Evolutionary conservation across 352 stramenopile genomes (phyloP).

Genomic region (Phytophthora palmivora): DNA sequence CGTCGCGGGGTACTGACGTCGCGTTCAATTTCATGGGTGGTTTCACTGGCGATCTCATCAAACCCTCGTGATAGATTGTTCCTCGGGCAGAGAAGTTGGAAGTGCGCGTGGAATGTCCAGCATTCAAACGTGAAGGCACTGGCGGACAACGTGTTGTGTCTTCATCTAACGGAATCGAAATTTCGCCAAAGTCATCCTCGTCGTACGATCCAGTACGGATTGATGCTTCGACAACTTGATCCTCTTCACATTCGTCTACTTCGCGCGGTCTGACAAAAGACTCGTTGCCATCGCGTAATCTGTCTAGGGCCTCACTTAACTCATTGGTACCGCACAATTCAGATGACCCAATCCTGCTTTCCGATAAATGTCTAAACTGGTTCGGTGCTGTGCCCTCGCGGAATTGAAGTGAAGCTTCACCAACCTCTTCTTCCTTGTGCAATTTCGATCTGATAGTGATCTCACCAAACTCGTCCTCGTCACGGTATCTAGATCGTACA

Average conservation of each 20-base stretch:
- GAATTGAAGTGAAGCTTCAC: too few species aligned
- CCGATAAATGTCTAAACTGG: too few species aligned
- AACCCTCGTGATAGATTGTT: constrained; percentile 1
- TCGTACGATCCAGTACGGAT: too few species aligned
- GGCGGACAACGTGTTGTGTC: background rate
- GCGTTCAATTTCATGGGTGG: background rate
- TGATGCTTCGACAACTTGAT: too few species aligned
- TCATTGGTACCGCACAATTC: too few species aligned
- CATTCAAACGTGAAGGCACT: background rate
- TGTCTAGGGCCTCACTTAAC: too few species aligned
- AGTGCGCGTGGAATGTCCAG: background rate
- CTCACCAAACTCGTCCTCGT: constrained; percentile 10
- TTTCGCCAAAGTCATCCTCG: constrained; percentile 14
- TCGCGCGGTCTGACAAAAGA: too few species aligned
- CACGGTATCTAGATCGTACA: background rate
- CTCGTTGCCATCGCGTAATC: too few species aligned
- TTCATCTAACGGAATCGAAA: constrained; percentile 26
- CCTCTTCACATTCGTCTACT: too few species aligned
- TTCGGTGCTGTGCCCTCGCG: too few species aligned
- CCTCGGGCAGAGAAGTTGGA: background rate
- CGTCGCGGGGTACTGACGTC: constrained; percentile 7
- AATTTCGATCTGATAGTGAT: background rate
- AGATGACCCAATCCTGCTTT: too few species aligned
- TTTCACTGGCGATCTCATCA: constrained; percentile 15
- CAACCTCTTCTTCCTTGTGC: background rate